These are phyloP conservation scores for Stachybotrys elegans DNA, from an alignment of 2,329 filamentous ascomycete species.

Conservation along the genomic window DNA sequence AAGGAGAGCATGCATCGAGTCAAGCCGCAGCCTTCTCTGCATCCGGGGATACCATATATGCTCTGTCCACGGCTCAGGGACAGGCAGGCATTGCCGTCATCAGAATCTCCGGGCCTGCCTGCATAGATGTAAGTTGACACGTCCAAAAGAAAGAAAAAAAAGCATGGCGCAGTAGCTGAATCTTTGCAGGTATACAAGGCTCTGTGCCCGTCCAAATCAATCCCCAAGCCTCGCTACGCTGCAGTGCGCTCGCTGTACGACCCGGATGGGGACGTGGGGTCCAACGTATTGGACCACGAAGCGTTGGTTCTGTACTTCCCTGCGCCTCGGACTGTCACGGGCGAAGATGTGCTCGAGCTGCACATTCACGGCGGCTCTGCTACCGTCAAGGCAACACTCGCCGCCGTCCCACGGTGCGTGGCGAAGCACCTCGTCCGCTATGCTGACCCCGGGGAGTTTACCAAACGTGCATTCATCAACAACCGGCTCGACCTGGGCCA, in stretches of 20 bases:
- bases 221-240: slow-evolving; percentile 53
- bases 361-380: slow-evolving; percentile 92
- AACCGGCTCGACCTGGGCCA: slow-evolving; percentile 81
- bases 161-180: no score
- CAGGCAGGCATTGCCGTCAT: slow-evolving; percentile 88
- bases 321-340: slow-evolving; percentile 75
- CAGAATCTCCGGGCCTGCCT: slow-evolving; percentile 76
- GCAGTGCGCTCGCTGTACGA: slow-evolving; percentile 70
- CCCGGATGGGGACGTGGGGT: slow-evolving; percentile 31
- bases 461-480: slow-evolving; percentile 84
- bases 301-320: slow-evolving; percentile 83
- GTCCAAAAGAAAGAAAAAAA: no score
- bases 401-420: slow-evolving; percentile 61
- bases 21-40: no score
- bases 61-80: slow-evolving; percentile 80
- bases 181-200: slow-evolving; percentile 46
- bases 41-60: slow-evolving; percentile 71
- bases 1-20: slow-evolving; percentile 3
- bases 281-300: slow-evolving; percentile 59
- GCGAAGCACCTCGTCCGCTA: slow-evolving; percentile 58
- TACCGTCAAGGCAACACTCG: slow-evolving; percentile 79
- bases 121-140: slow-evolving; percentile 60
- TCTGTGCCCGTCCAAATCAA: slow-evolving; percentile 42
- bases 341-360: slow-evolving; percentile 86
- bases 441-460: slow-evolving; percentile 94